These are phyloP conservation scores for Plasmodium coatneyi DNA, from an alignment of 169 alveolate species.

Conservation along the genomic window DNA sequence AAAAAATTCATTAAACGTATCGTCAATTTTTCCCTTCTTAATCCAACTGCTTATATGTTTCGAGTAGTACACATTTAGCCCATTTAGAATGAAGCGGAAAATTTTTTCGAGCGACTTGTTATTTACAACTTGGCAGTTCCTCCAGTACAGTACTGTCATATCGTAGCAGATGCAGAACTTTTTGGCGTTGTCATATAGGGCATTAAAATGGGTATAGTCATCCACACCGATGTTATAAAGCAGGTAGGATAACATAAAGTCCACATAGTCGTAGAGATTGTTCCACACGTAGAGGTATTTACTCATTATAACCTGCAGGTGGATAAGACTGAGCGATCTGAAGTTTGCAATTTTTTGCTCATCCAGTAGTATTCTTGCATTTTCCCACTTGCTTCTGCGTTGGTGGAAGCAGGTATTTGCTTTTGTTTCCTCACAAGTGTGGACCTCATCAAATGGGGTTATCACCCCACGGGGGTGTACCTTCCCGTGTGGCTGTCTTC, in stretches of 20 bases:
- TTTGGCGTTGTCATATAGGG: conserved; percentile 66
- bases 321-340: conserved; percentile 68
- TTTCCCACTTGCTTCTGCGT: not conserved
- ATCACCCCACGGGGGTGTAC: not conserved
- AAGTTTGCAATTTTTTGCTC: conserved; percentile 16
- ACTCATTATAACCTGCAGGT: conserved; percentile 20
- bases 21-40: conserved; percentile 64
- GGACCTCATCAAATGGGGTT: not conserved
- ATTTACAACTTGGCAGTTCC: conserved; percentile 51
- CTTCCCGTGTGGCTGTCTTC: not conserved
- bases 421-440: not conserved
- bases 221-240: conserved; percentile 27
- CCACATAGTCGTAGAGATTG: conserved; percentile 37
- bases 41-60: conserved; percentile 72
- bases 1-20: conserved; percentile 69
- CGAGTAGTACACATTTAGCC: conserved; percentile 59
- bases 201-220: conserved; percentile 50
- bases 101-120: conserved; percentile 51
- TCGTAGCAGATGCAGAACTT: conserved; percentile 66
- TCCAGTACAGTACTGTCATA: conserved; percentile 66
- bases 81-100: conserved; percentile 52
- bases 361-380: not conserved
- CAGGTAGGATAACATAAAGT: conserved; percentile 55
- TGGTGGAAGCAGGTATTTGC: not conserved
- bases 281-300: conserved; percentile 64